These are phyloP conservation scores for Pisolithus thermaeus DNA, from an alignment of 1,284 basidiomycete genomes.

Conservation along the genomic window DNA sequence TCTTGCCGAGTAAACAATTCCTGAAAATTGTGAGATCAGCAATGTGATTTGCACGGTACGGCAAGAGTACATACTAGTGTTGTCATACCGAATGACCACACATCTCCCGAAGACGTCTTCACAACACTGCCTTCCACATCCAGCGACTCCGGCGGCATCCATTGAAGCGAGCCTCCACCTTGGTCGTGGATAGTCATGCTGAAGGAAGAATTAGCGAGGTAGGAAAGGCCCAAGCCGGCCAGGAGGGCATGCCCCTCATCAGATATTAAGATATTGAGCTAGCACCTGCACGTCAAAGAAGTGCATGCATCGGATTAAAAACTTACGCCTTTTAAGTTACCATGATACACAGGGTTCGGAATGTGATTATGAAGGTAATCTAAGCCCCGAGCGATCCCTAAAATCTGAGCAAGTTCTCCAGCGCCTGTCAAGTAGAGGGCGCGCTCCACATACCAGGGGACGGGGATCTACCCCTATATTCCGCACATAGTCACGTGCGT, in stretches of 20 bases:
- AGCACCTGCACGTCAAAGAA: not conserved
- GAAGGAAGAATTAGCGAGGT: not conserved
- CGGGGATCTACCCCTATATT: not conserved
- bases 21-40: not conserved
- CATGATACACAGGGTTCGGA: not conserved
- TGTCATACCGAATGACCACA: slow-evolving; percentile 1
- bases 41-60: not conserved
- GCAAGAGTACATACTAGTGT: not conserved
- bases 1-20: not conserved
- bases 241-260: not conserved
- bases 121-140: too few relatives aligned
- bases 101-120: not conserved
- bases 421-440: too few relatives aligned
- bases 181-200: not conserved
- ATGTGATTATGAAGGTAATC: not conserved
- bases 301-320: not conserved
- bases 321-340: not conserved
- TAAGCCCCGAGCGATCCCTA: not conserved
- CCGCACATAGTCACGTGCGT: not conserved
- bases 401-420: not conserved
- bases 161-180: not conserved
- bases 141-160: not conserved
- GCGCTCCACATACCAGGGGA: not conserved
- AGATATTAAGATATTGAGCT: not conserved
- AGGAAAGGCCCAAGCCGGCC: not conserved